Conservation (phyloP, 352 stramenopile genomes). For the Phytophthora syringae region DNA sequence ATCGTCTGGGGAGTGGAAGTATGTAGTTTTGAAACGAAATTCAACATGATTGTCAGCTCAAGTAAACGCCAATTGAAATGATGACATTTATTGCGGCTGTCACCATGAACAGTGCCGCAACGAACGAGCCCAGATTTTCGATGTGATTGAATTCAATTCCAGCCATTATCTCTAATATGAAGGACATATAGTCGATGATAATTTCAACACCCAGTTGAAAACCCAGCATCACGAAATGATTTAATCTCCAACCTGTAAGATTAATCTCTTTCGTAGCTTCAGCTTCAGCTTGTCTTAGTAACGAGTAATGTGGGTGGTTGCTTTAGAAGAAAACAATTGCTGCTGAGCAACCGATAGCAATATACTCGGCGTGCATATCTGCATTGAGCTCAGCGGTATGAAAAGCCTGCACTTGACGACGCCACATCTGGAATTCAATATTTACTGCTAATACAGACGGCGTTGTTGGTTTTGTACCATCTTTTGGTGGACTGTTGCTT, state of each 20-base stretch:
- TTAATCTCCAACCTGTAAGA: neutral
- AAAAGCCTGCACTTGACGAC: slow-evolving; percentile 14
- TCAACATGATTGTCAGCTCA: slow-evolving; percentile 1
- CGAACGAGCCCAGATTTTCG: slow-evolving; percentile 20
- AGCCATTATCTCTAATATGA: slow-evolving; percentile 19
- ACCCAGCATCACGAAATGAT: slow-evolving; percentile 6
- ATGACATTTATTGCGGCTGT: slow-evolving; percentile 38
- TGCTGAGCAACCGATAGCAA: slow-evolving; percentile 39
- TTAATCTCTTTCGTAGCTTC: neutral
- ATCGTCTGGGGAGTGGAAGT: no score
- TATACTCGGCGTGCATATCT: slow-evolving; percentile 48
- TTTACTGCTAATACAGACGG: neutral
- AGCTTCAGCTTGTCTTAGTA: slow-evolving; percentile 13
- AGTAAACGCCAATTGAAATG: slow-evolving; percentile 34
- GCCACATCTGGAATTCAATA: slow-evolving; percentile 16
- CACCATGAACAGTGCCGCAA: slow-evolving; percentile 32
- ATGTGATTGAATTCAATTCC: slow-evolving; percentile 25
- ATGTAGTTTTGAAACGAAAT: no score
- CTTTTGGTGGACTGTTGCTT: neutral
- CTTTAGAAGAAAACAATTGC: slow-evolving; percentile 39
- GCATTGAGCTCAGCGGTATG: slow-evolving; percentile 26
- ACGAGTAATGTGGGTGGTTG: slow-evolving; percentile 30
- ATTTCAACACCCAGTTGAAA: slow-evolving; percentile 22
- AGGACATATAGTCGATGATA: slow-evolving; percentile 29
- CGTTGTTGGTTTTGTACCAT: neutral